Evolutionary conservation across 2,329 filamentous ascomycete species (phyloP).

Genomic region (Alternaria solani): DNA sequence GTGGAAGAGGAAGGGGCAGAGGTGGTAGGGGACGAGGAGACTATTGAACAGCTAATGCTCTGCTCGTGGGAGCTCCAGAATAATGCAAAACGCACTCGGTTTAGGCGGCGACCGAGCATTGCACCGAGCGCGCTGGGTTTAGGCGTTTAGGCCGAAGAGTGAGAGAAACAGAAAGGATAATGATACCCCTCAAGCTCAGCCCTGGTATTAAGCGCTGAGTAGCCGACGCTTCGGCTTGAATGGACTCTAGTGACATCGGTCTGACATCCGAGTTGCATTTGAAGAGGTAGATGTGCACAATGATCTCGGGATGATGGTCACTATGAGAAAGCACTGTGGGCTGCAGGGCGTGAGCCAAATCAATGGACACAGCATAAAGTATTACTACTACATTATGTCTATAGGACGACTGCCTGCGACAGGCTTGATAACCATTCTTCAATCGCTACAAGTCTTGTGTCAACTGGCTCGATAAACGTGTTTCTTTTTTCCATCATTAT

Average conservation of each 20-base stretch:
- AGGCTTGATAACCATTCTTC: not conserved
- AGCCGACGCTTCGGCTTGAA: not conserved
- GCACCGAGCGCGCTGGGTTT: not conserved
- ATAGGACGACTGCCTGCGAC: not conserved
- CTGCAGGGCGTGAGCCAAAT: not conserved
- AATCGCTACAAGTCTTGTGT: not conserved
- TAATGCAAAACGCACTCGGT: not conserved
- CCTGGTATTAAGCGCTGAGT: not conserved
- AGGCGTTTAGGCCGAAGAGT: not conserved
- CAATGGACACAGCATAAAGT: not conserved
- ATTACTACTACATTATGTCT: not conserved
- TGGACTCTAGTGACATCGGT: not conserved
- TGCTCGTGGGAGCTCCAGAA: not conserved
- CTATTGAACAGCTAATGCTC: conserved; percentile 10
- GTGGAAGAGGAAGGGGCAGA: conserved; percentile 36
- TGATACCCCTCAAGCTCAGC: not conserved
- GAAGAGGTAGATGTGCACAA: not conserved
- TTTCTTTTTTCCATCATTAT: not conserved
- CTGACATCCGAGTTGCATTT: not conserved
- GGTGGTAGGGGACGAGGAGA: conserved; percentile 33
- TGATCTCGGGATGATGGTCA: not conserved
- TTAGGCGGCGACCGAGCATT: not conserved
- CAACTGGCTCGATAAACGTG: not conserved
- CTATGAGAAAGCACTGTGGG: not conserved
- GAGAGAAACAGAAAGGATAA: not conserved